Base-by-base conservation (phyloP, 768 basidiomycete genomes). In the Hericium rajendrae region DNA sequence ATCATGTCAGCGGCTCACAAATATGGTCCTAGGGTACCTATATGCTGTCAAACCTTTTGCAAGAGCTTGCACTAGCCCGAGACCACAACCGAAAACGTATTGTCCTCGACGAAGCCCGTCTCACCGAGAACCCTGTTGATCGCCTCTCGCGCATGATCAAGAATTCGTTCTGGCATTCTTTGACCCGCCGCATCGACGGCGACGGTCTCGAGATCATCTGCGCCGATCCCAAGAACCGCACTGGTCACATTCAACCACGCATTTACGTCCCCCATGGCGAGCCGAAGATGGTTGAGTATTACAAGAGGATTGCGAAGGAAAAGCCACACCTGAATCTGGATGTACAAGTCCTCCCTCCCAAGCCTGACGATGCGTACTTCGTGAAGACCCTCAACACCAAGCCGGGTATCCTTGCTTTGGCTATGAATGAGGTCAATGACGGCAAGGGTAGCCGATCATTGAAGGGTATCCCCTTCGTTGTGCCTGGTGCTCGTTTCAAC, bases 11-110 rank as follows among this genome's bases (percentile, higher is more conserved):
- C 8, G 32, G 32, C 9, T 32, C 32, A 6, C 1, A 32, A 32
- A 8, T 32, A 1, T 32, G 32, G 8, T 32, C 32, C 6, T 15
- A 94, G 88, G 95, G 97, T 43, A 97, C 89, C n/a, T 99, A 98
- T 73, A 98, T 97, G 95, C 78, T 99, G 49, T 97, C 95, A 12
- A 98, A 97, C 72, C 82, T 99, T 24, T 79, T 99, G n/a, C 95
- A 99, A 76, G 95, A 99, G 69, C 86, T 99, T 50, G 95, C 95
- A 2, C 83, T 98, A 20, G 95, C 97, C 6, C 84, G 92, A 9
- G 95, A 98, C 68, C 94, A 95, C 71, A 87, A 88, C 61, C 79
- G 94, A 57, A 95, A 95, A 73, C 88, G 93, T 8, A 97, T 99
- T 67, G 92, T 99, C 18, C 84, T 99, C n/a, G 97, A 99, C 64